Base-by-base conservation (phyloP, 2,329 filamentous ascomycete species). In the Zarea fungicola region DNA sequence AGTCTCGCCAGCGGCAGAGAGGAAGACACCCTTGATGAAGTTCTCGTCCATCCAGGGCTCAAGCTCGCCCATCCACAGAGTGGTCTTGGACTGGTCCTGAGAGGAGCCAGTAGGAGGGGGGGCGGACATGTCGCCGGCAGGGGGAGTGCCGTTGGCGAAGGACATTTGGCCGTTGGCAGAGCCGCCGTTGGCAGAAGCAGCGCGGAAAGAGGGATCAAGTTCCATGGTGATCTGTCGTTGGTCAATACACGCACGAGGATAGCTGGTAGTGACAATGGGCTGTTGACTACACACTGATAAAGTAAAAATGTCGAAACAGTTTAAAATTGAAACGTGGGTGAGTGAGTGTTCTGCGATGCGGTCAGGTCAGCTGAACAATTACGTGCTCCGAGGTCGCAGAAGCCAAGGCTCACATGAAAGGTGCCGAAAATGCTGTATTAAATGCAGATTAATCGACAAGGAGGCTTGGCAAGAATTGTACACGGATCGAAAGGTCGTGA, bases 11-110 rank as follows among this genome's bases (percentile, higher is more conserved):
- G 96, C 87, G 61, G 91, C 84, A 63, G 89, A 95, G 55, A 75
- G 65, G 80, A 89, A 97, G 39, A 97, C 83, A 60, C 87, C 93
- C 71, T 95, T 91, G 64, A 99, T 88, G 69, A 97, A 99, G 72
- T 92, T 95, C 75, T 99, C 93, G 61, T 99, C 93, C 73, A 99
- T 97, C 93, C 93, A 99, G 23, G 90, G 89, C 71, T 97, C 92
- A 55, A 99, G 85, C 69, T 99, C 93, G 59, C 93, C 93, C 93
- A 99, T 99, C 77, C 78, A 81, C 2, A 81, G 72, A 40, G 78
- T 73, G n/a, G 68, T 81, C 69, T 81, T 81, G 50, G 76, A 71
- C 42, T 74, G 65, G 51, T 81, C 77, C 42, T 62, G 66, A 29
- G 63, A 58, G 54, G 59, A 53, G 37, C 61, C 65, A 34, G 64